Evolutionary conservation across 1,284 basidiomycete species (phyloP), one percentile per base, ranked within the genome.

Genomic region (Rhodofomes roseus): DNA sequence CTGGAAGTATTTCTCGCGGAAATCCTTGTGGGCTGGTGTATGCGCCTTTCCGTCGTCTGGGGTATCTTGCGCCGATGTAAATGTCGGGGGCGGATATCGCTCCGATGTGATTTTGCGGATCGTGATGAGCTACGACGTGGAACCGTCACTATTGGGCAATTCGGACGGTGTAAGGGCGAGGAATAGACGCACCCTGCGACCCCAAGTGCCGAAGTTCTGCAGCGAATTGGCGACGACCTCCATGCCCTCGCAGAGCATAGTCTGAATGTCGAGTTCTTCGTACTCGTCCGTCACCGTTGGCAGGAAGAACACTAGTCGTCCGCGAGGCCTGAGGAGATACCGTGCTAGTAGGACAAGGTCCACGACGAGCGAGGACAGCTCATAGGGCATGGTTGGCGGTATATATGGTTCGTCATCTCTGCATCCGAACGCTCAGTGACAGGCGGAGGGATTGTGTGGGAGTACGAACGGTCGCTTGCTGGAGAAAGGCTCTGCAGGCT

Each of bases 191-290:
- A 95, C 94, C 70, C 95, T 77, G 62, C 96, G 81, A 2, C 95
- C 95, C 96, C 96, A 99, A 40, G 89, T 90, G 14, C 95, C 96
- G 72, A 98, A 99, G 70, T 93, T 89, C 74, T 99, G 96, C 65
- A 95, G 76, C 46, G 92, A 95, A 71, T 98, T 97, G 0, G 91
- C 89, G 31, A 95, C 81, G 16, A 95, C 76, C 67, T 87, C 87
- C 89, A 99, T 95, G 0, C 95, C 95, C 37, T 92, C 88, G 65
- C 89, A 90, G 2, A 89, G 73, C 77, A 87, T 81, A 0, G 86
- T 80, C 31, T 83, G 73, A 1, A 97, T 78, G 69, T 98, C 95
- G 1, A 96, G 78, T 64, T 93, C 90, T 63, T 89, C 85, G 70
- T 95, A 98, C 58, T 95, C 90, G 54, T 95, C 94, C 16, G 86